Evolutionary conservation across 306 rosid genomes (phyloP), one percentile per base, ranked within the genome.

Genomic region (Carpinus viminea): DNA sequence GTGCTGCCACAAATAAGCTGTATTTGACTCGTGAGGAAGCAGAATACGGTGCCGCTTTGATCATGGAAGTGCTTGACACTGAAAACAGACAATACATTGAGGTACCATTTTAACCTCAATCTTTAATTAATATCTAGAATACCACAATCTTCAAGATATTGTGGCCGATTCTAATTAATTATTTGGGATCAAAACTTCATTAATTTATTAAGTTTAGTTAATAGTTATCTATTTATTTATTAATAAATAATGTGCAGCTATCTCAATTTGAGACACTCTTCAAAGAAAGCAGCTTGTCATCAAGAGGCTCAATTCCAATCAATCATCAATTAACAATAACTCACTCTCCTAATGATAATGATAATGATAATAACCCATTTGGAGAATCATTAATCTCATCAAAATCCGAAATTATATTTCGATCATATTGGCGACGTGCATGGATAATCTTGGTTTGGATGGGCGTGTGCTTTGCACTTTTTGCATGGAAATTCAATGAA

Each of bases 401-500:
- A 31, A 86, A 79, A 81, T 85, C 74, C 7, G 91, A 88, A 73
- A 84, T 94, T 79, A 56, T 86, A 81, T 87, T 94, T 70, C 83
- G 96, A 84, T 78, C 88, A 1, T 84, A 89, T 54, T 91, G 98
- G 98, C 59, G 97, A 73, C 85, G 94, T 57, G 82, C 57, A 68
- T 93, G 96, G 98, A 74, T 90, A 76, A 78, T 92, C 62, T 52
- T 79, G n/a, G 12, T 92, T 17, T 94, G 97, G 97, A 4, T 94
- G 72, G 48, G 79, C 60, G 79, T 76, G 5, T 88, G 94, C 28
- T 18, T 60, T 55, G 87, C 76, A 50, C 84, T 94, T 0, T 94
- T 94, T 82, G 74, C 83, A 7, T 92, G 96, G 97, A 94, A 94
- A 85, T 94, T 94, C 82, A 60, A 81, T 57, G 93, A 94, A 34